Evolutionary conservation across 192 early-diverging fungal species (phyloP).

Genomic region (Backusella macrospora): DNA sequence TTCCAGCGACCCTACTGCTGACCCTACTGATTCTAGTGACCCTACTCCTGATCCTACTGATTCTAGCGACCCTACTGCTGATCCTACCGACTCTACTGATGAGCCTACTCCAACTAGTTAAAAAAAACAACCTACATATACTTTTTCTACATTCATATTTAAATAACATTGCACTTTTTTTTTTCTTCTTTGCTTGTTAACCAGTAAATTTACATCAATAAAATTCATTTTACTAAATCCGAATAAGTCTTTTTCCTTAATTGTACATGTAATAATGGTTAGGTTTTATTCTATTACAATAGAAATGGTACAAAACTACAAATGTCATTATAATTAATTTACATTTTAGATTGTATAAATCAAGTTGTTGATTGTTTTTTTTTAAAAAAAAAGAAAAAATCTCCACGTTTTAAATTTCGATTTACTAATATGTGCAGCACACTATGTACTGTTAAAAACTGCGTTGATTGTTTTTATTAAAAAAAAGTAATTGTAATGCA

Average conservation of each 20-base stretch:
- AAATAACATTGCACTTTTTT: not conserved
- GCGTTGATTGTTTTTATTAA: no score
- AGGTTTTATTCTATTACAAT: not conserved
- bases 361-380: not conserved
- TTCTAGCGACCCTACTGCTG: not conserved
- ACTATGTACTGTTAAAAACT: no score
- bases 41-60: not conserved
- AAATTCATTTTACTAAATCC: not conserved
- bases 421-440: no score
- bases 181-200: no score
- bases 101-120: not conserved
- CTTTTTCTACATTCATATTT: not conserved
- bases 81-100: not conserved
- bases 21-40: no score
- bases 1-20: no score
- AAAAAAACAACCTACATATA: not conserved
- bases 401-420: not conserved
- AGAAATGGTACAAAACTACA: not conserved
- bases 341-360: not conserved
- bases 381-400: not conserved
- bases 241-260: not conserved
- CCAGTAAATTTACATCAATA: no score
- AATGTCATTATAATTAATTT: not conserved
- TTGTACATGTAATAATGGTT: not conserved
- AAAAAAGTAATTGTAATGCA: not conserved